Conservation (phyloP, 345 rosid genomes). For the Camelina hispida region DNA sequence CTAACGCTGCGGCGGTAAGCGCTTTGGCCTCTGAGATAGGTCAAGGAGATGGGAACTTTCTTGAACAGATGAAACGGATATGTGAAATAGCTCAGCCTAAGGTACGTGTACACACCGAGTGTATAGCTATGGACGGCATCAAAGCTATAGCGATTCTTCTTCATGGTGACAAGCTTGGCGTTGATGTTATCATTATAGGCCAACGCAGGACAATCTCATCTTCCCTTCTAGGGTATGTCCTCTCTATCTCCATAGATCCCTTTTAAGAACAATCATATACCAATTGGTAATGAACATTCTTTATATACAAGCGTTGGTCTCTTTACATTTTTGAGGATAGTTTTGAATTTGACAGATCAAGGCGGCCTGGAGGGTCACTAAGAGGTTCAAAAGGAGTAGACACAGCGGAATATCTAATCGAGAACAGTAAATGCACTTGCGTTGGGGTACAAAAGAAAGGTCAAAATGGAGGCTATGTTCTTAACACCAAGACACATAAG, state of each 20-base stretch:
- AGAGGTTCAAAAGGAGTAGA: constrained; percentile 60
- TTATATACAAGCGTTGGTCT: neutral
- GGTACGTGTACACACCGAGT: constrained; percentile 48
- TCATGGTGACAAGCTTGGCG: constrained; percentile 51
- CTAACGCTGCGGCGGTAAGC: neutral
- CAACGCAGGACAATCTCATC: constrained; percentile 70
- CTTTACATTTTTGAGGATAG: neutral
- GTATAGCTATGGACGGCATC: constrained; percentile 51
- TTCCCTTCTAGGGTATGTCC: constrained; percentile 63
- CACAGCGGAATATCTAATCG: constrained; percentile 81
- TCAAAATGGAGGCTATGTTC: constrained; percentile 84
- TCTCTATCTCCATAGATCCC: neutral
- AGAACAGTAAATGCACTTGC: constrained; percentile 80
- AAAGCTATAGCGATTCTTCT: constrained; percentile 66
- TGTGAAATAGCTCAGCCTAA: constrained; percentile 71
- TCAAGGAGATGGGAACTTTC: constrained; percentile 55
- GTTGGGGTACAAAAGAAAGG: constrained; percentile 86
- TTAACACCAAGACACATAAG: constrained; percentile 80
- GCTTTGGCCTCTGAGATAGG: constrained; percentile 44
- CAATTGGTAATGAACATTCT: neutral
- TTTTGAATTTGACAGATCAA: constrained; percentile 44
- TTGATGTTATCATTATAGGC: constrained; percentile 73
- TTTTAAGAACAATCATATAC: neutral
- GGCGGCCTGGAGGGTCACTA: constrained; percentile 53
- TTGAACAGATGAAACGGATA: constrained; percentile 68